Evolutionary conservation across 768 basidiomycete genomes (phyloP), one percentile per base, ranked within the genome.

Genomic region (Fistulinella prunicolor): DNA sequence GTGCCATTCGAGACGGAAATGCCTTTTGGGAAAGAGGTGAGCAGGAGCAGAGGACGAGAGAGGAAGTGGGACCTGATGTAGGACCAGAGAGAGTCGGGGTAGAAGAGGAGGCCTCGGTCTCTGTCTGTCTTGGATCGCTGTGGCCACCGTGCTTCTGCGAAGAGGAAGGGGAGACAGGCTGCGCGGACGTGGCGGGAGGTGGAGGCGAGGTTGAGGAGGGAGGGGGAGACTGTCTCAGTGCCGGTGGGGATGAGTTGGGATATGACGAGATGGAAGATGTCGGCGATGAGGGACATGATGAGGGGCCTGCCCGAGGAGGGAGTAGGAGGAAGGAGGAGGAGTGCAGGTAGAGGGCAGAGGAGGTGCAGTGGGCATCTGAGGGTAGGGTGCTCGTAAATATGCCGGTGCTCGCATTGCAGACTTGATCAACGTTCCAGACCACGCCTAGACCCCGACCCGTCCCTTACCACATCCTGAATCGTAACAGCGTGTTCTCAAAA

Each of bases 181-280:
- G 54, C 58, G 23, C 65, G 65, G 13, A 69, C 43, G 42, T 50
- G 53, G 30, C 59, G 59, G 1, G 61, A 57, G 4, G 63, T 60
- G 38, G 29, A 44, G 14, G 65, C 54, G 19, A 67, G 57, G 39
- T 36, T 59, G 42, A 61, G 45, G 19, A 69, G 63, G 3, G 57
- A 51, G 0, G 52, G 50, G 0, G 55, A 49, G 37, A 54, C 43
- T 12, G 43, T 2, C 0, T 56, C 50, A 16, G 24, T 49, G 7
- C 23, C 37, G 0, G 43, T 12, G 1, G 49, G 42, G 4, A 50
- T 38, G 34, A 69, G 58, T 10, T 65, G 63, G 16, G 46, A 44
- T 57, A 67, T 63, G 56, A 67, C 56, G 52, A 67, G 66, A 46
- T 66, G 65, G 32, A 65, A 61, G 19, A 67, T 69, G 56, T 67